Percentiles rank a stretch among this genome's conserved stretches.
phyloP scores from a whole-genome alignment of 1,284 basidiomycete species.

The Sanghuangporus baumii region DNA sequence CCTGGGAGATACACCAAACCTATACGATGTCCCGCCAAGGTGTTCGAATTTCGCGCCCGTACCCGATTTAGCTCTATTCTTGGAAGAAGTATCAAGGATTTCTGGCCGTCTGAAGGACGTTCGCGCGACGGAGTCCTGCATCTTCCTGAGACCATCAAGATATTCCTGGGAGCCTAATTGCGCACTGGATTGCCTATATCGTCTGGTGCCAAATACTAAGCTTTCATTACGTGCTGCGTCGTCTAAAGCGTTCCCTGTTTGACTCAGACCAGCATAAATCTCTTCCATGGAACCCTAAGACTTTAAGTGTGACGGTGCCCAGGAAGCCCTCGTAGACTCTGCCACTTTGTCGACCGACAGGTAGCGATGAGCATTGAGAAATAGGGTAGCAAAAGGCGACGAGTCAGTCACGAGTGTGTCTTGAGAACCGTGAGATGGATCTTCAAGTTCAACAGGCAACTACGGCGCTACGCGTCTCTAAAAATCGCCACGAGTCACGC shows the following conservation, averaged over 20 bases:
- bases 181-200: background rate
- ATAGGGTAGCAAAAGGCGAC: no score
- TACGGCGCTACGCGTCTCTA: no score
- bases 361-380: no score
- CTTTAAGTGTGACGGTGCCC: no score
- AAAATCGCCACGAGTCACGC: no score
- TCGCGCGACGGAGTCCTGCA: background rate
- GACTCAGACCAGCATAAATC: background rate
- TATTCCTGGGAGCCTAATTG: background rate
- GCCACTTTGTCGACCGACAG: no score
- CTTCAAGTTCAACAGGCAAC: no score
- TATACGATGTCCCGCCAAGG: conserved; percentile 1
- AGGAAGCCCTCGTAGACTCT: no score
- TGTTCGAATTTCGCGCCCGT: conserved; percentile 2
- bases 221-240: background rate
- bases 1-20: background rate
- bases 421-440: no score
- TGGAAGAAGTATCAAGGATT: background rate
- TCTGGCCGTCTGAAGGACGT: background rate
- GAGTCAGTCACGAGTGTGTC: no score
- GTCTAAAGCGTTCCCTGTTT: background rate
- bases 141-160: background rate
- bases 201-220: background rate
- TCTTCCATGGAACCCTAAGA: background rate
- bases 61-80: background rate